Conservation (phyloP, 2,329 filamentous ascomycete genomes). For the Apiospora saccharicola region DNA sequence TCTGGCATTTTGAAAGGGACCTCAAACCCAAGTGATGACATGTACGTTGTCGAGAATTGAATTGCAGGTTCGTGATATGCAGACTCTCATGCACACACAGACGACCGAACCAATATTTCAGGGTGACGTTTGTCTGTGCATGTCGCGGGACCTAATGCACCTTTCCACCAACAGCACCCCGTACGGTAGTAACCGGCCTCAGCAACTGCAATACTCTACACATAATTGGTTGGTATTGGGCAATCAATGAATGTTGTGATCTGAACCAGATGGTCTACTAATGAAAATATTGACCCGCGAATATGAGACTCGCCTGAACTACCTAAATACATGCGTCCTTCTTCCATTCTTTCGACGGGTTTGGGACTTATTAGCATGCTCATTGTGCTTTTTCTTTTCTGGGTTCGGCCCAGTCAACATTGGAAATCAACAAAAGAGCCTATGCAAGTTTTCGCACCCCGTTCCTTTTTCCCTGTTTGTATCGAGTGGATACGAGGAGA, state of each 20-base stretch:
- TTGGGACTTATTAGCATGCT: not conserved
- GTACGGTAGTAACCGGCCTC: not conserved
- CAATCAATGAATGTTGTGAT: not conserved
- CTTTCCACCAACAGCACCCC: constrained; percentile 8
- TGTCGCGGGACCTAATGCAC: constrained; percentile 18
- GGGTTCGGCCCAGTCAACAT: not conserved
- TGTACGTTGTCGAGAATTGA: not conserved
- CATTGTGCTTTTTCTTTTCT: not conserved
- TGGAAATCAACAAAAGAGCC: constrained; percentile 16
- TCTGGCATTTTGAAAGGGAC: not conserved
- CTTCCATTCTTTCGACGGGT: not conserved
- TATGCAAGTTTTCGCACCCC: constrained; percentile 10
- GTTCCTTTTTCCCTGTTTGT: constrained; percentile 21
- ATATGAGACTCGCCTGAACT: not conserved
- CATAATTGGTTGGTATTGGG: not conserved
- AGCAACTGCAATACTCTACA: too few relatives aligned
- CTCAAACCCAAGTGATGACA: not conserved
- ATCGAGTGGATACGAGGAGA: not conserved
- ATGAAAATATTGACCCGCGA: not conserved
- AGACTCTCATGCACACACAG: constrained; percentile 14
- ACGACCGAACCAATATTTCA: constrained; percentile 9
- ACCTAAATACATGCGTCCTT: not conserved
- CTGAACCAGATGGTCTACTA: not conserved
- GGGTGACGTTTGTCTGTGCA: constrained; percentile 13
- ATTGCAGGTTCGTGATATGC: constrained; percentile 17